phyloP scores from a whole-genome alignment of 129 eudicot genomes.

The Dittrichia graveolens region DNA sequence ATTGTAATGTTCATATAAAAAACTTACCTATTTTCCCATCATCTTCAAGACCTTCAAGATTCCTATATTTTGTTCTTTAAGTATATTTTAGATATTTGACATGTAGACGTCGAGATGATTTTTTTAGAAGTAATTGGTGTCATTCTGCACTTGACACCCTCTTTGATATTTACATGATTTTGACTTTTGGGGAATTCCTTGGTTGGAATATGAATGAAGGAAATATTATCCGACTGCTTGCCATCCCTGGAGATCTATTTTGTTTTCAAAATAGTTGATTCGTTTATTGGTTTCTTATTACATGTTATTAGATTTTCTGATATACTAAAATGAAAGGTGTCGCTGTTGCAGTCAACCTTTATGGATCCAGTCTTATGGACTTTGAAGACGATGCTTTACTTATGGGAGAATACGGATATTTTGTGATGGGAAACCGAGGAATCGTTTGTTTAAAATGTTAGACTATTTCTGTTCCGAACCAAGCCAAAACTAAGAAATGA shows the following conservation, averaged over 20 bases:
- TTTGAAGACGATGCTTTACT: conserved; percentile 11
- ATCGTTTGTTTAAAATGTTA: conserved; percentile 21
- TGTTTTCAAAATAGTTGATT: not conserved
- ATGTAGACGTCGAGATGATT: not conserved
- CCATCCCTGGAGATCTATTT: not conserved
- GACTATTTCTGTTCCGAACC: conserved; percentile 3
- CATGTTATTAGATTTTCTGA: not conserved
- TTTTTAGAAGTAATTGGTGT: not conserved
- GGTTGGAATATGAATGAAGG: not conserved
- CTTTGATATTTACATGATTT: not conserved
- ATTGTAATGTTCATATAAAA: not conserved
- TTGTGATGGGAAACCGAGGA: conserved; percentile 19
- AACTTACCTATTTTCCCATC: not conserved
- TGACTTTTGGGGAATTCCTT: not conserved
- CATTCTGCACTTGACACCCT: no score
- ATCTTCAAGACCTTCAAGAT: not conserved
- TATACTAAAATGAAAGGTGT: conserved; percentile 22
- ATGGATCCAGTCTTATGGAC: not conserved
- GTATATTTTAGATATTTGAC: no score
- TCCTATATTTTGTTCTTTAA: not conserved
- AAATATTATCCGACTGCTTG: not conserved
- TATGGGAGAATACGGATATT: not conserved
- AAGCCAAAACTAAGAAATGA: conserved; percentile 19
- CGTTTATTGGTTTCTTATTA: not conserved
- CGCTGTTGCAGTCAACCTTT: conserved; percentile 2